phyloP scores from a whole-genome alignment of 768 basidiomycete genomes.

The Naganishia onofrii region DNA sequence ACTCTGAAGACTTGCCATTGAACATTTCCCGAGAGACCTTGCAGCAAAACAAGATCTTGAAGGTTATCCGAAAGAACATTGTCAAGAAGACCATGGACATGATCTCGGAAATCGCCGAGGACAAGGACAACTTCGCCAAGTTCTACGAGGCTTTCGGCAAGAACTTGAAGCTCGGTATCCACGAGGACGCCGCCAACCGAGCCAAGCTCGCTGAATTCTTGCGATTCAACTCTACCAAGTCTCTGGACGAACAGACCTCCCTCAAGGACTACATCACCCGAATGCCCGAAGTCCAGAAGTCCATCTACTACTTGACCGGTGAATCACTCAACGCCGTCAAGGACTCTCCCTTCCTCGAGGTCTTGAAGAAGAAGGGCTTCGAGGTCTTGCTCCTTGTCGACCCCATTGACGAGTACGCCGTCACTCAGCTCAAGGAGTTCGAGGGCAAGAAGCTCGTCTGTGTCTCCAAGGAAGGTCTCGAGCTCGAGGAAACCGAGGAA shows the following conservation, averaged over 20 bases:
- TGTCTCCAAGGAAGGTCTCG: slow-evolving; percentile 97
- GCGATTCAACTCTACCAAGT: slow-evolving; percentile 96
- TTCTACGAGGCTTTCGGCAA: slow-evolving; percentile 98
- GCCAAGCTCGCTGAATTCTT: slow-evolving; percentile 99
- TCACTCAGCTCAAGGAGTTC: slow-evolving; percentile 98
- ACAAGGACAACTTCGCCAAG: slow-evolving; percentile 78
- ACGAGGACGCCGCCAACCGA: slow-evolving; percentile 98
- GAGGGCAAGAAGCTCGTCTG: slow-evolving; percentile 96
- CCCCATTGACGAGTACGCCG: slow-evolving; percentile 98
- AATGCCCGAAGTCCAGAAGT: slow-evolving; percentile 98
- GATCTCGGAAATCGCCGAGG: slow-evolving; percentile 93
- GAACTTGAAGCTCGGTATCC: slow-evolving; percentile 99
- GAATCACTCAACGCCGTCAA: slow-evolving; percentile 86
- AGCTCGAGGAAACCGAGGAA: slow-evolving; percentile 97
- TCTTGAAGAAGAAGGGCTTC: slow-evolving; percentile 99
- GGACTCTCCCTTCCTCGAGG: slow-evolving; percentile 98
- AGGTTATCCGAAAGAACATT: slow-evolving; percentile 84
- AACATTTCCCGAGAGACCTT: slow-evolving; percentile 99
- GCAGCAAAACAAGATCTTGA: slow-evolving; percentile 99
- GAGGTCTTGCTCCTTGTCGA: slow-evolving; percentile 96
- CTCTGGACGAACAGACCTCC: slow-evolving; percentile 81
- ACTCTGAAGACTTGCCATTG: slow-evolving; percentile 98
- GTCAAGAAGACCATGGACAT: slow-evolving; percentile 97
- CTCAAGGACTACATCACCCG: slow-evolving; percentile 99
- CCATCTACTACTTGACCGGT: slow-evolving; percentile 98